A percentile compares a stretch with the other conserved stretches of the same genome.
Evolutionary conservation across 345 rosid genomes (phyloP).

Genomic region (Murraya koenigii): DNA sequence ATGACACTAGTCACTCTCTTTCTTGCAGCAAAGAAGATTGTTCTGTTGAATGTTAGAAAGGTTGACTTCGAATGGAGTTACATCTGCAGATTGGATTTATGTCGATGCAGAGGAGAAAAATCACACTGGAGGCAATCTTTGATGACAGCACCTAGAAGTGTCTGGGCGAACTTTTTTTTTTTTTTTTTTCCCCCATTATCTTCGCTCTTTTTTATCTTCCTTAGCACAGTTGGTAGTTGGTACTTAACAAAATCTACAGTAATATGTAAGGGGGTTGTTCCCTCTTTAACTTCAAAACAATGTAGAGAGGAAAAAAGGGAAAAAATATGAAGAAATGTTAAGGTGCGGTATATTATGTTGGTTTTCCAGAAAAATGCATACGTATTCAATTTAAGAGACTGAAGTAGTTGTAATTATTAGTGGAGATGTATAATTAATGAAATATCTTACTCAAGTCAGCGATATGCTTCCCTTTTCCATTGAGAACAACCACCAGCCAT

Average conservation of each 20-base stretch:
- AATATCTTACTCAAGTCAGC: slow-evolving; percentile 2
- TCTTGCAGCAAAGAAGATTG: slow-evolving; percentile 52
- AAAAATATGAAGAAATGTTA: neutral
- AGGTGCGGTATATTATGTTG: neutral
- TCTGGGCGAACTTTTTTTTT: slow-evolving; percentile 6
- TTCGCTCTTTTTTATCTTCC: neutral
- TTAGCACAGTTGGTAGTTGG: neutral
- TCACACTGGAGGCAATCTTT: neutral
- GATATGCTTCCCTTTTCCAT: neutral
- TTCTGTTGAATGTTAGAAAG: slow-evolving; percentile 40
- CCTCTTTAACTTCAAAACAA: slow-evolving; percentile 9
- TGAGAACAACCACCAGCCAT: neutral
- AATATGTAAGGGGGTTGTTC: slow-evolving; percentile 7
- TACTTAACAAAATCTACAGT: slow-evolving; percentile 15
- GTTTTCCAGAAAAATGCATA: neutral
- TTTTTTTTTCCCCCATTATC: no score
- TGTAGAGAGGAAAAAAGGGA: slow-evolving; percentile 20
- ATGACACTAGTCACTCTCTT: slow-evolving; percentile 1
- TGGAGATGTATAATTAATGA: neutral
- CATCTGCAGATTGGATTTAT: slow-evolving; percentile 1
- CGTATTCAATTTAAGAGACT: neutral
- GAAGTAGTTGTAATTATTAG: neutral
- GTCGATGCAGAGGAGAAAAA: neutral
- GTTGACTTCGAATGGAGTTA: slow-evolving; percentile 9
- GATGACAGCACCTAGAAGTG: slow-evolving; percentile 7